phyloP scores from a whole-genome alignment of 1,284 basidiomycete species.

The Leccinum pallidistipes region DNA sequence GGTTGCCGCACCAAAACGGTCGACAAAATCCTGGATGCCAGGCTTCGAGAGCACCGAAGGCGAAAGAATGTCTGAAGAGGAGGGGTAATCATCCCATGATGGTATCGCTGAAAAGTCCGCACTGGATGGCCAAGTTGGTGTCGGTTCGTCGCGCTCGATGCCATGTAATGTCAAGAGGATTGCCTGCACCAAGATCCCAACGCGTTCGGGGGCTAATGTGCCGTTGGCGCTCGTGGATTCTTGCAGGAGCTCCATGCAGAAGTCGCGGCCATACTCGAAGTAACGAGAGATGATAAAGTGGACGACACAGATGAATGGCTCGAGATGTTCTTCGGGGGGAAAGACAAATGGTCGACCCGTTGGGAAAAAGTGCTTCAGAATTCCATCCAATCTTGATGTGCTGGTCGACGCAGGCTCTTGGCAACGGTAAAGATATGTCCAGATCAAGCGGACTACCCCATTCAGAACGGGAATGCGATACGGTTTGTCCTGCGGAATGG shows the following conservation, averaged over 20 bases:
- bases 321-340: constrained; percentile 75
- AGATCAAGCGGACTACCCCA: constrained; percentile 81
- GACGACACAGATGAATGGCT: constrained; percentile 76
- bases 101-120: constrained; percentile 68
- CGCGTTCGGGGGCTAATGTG: constrained; percentile 68
- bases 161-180: constrained; percentile 71
- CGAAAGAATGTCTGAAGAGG: constrained; percentile 64
- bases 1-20: constrained; percentile 63
- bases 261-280: constrained; percentile 83
- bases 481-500: constrained; percentile 65
- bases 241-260: constrained; percentile 79
- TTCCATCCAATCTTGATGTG: constrained; percentile 73
- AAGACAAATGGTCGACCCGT: constrained; percentile 61
- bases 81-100: constrained; percentile 65
- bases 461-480: constrained; percentile 78
- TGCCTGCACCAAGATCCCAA: constrained; percentile 77
- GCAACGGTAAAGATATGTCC: constrained; percentile 95
- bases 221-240: constrained; percentile 52
- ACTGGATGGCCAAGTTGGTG: constrained; percentile 76
- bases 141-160: constrained; percentile 69
- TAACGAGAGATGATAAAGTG: constrained; percentile 87
- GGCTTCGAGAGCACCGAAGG: constrained; percentile 55
- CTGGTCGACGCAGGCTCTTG: constrained; percentile 82
- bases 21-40: constrained; percentile 77
- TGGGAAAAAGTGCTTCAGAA: constrained; percentile 84